These are phyloP conservation scores for Cicer arietinum DNA, from an alignment of 306 rosid genomes.

Conservation along the genomic window DNA sequence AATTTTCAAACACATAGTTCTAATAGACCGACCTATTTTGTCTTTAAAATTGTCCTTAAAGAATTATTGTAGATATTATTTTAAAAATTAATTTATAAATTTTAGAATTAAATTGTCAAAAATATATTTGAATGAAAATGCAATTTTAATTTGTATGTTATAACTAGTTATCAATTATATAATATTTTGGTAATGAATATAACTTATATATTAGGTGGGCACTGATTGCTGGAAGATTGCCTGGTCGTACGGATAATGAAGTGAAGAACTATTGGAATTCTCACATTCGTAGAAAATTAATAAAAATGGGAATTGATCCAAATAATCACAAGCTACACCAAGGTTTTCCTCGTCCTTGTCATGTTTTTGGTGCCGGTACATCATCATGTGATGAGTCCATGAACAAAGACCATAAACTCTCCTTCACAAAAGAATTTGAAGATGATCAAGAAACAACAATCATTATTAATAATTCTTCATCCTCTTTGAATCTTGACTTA, in stretches of 20 bases:
- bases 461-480: slow-evolving; percentile 23
- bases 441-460: slow-evolving; percentile 37
- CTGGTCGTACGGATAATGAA: slow-evolving; percentile 69
- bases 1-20: too few relatives aligned
- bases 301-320: slow-evolving; percentile 64
- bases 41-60: background rate
- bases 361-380: background rate
- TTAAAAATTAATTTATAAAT: background rate
- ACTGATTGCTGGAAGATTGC: slow-evolving; percentile 70
- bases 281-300: slow-evolving; percentile 61
- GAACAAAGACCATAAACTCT: slow-evolving; percentile 26
- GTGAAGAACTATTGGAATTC: slow-evolving; percentile 76
- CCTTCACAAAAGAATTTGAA: slow-evolving; percentile 30
- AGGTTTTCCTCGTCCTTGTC: slow-evolving; percentile 16
- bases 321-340: slow-evolving; percentile 59
- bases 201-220: slow-evolving; percentile 59
- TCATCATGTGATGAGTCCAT: slow-evolving; percentile 44
- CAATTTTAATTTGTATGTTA: too few relatives aligned
- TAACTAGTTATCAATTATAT: background rate
- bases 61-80: background rate
- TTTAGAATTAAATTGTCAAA: background rate
- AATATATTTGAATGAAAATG: background rate
- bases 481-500: slow-evolving; percentile 61
- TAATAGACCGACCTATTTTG: background rate
- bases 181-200: background rate